Base-by-base conservation (phyloP, 352 stramenopile genomes). In the Globisporangium recalcitrans region DNA sequence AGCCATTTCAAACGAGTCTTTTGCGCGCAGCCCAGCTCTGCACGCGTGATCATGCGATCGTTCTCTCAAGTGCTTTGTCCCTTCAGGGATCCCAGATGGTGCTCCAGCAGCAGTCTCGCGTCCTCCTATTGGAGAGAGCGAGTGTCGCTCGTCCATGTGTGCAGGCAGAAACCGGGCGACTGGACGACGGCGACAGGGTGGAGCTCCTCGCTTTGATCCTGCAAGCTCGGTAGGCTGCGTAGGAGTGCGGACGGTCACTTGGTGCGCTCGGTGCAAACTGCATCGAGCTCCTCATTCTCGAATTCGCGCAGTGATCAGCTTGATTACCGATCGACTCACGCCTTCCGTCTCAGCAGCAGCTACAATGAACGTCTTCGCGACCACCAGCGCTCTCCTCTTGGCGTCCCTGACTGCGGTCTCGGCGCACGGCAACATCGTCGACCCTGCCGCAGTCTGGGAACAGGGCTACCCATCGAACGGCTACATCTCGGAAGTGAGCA, bases 391-490 rank as follows among this genome's bases (percentile, higher is more conserved):
- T 8, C 52, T 67, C 40, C 3, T 62, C n/a, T 21, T 67, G 42
- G 61, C 61, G 52, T 56, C 52, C 14, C 29, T 72, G 13, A 62
- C 61, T 9, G 40, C 40, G 14, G 69, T 68, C 14, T 44, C 68
- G 9, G 65, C 65, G 27, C 69, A 75, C 49, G 69, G 65, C 34
- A 60, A 87, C 67, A 77, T 87, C 48, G 64, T 78, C 22, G 66
- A 85, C 16, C 77, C 80, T 5, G 71, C 65, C 10, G 69, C 69
- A 0, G 58, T 68, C 19, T 75, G 65, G 69, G 67, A 53, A 52
- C 34, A 66, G 24, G 69, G 69, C 4, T 75, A 75, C 47, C 49
- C 69, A 10, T 53, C 42, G 24, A 75, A 75, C 59, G 69, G 69
- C 27, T 75, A 65, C 55, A 65, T 67, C 59, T 61, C 62, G 36